These are phyloP conservation scores for Aspergillus ostianus DNA, from an alignment of 495 filamentous ascomycete genomes.

Conservation along the genomic window DNA sequence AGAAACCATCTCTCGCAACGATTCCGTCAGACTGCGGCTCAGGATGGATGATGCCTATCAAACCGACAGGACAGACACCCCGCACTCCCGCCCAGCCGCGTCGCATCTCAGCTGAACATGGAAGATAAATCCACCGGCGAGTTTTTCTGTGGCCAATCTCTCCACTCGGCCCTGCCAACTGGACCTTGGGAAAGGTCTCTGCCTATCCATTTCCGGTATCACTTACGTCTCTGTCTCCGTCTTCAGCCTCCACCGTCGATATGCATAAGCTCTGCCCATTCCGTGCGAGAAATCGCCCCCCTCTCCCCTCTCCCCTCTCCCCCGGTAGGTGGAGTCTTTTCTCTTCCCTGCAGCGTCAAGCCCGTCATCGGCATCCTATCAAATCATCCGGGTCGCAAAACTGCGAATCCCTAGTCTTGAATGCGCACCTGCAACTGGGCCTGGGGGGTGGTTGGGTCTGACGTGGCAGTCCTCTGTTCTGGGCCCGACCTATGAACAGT, in stretches of 20 bases:
- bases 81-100: slow-evolving; percentile 5
- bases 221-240: neutral
- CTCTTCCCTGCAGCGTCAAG: neutral
- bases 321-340: neutral
- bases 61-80: neutral
- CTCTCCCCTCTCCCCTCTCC: neutral
- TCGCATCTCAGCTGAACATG: slow-evolving; percentile 14
- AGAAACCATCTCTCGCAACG: neutral
- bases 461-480: slow-evolving; percentile 23
- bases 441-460: slow-evolving; percentile 17
- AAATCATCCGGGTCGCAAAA: neutral
- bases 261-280: neutral
- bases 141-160: neutral
- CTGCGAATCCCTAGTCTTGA: slow-evolving; percentile 6
- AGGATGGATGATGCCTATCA: slow-evolving; percentile 15
- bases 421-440: neutral
- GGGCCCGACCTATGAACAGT: slow-evolving; percentile 15
- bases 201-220: neutral
- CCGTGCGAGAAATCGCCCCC: neutral
- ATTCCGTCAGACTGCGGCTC: slow-evolving; percentile 3
- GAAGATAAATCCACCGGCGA: slow-evolving; percentile 10
- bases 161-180: neutral
- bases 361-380: neutral
- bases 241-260: neutral
- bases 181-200: neutral